phyloP scores from a whole-genome alignment of 371 early-diverging fungal genomes.

The Basidiobolus meristosporus region DNA sequence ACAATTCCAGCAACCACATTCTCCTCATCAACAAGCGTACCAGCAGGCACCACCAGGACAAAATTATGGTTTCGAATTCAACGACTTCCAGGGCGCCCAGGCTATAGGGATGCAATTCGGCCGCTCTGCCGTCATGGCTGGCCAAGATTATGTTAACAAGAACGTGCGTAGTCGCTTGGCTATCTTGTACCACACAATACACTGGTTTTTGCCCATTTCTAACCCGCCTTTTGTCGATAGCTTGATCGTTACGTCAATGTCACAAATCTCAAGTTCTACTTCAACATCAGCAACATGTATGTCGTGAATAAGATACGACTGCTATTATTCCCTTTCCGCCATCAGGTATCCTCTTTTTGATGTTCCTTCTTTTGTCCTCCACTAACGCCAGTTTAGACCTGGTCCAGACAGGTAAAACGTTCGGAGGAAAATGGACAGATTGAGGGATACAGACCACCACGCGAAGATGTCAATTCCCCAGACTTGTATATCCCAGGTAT shows the following conservation, averaged over 20 bases:
- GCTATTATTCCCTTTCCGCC: constrained; percentile 90
- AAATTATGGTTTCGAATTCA: constrained; percentile 2
- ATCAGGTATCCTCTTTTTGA: constrained; percentile 37
- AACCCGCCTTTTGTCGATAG: constrained; percentile 14
- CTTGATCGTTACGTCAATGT: constrained; percentile 71
- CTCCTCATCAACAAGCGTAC: constrained; percentile 12
- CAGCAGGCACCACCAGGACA: constrained; percentile 8
- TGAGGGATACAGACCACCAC: constrained; percentile 69
- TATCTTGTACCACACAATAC: neutral
- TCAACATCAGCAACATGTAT: constrained; percentile 89
- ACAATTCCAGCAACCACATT: constrained; percentile 10
- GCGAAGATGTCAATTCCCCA: constrained; percentile 86
- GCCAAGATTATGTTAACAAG: constrained; percentile 77
- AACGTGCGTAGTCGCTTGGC: constrained; percentile 37
- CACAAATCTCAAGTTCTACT: constrained; percentile 78
- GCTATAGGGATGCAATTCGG: constrained; percentile 88
- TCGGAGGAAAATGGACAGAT: constrained; percentile 68
- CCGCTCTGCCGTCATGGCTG: constrained; percentile 71
- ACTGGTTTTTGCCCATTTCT: neutral
- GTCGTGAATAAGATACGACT: constrained; percentile 74
- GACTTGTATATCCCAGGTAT: constrained; percentile 93
- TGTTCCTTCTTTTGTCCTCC: neutral
- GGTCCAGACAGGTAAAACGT: constrained; percentile 60
- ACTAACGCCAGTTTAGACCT: constrained; percentile 20
- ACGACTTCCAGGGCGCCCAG: constrained; percentile 17